These are phyloP conservation scores for Lactarius hatsudake DNA, from an alignment of 768 basidiomycete genomes.

Conservation along the genomic window DNA sequence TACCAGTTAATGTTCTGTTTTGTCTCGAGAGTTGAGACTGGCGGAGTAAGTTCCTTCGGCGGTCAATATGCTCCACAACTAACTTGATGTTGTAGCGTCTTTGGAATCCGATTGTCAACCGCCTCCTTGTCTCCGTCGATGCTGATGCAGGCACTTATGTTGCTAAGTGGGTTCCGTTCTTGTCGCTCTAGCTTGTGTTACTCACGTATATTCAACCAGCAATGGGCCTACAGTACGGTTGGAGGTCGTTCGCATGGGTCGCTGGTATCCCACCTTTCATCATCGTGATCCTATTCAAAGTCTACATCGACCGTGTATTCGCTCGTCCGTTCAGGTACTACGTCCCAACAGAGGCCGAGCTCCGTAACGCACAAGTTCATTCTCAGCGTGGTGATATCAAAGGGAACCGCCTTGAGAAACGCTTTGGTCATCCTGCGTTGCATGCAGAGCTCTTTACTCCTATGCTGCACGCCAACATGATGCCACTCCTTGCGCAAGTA, in stretches of 20 bases:
- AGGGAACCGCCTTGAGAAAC: constrained; percentile 75
- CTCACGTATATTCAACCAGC: constrained; percentile 43
- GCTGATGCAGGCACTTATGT: constrained; percentile 85
- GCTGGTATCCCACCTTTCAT: constrained; percentile 85
- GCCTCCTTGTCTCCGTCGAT: constrained; percentile 73
- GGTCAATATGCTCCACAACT: not conserved
- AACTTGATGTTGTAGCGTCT: constrained; percentile 53
- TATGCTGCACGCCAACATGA: constrained; percentile 84
- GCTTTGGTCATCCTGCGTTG: constrained; percentile 94
- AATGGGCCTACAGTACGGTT: constrained; percentile 76
- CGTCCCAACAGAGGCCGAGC: constrained; percentile 77
- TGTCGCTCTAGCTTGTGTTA: constrained; percentile 12
- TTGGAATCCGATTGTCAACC: constrained; percentile 94
- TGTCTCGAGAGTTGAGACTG: constrained; percentile 85
- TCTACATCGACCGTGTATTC: constrained; percentile 72
- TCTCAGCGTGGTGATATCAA: constrained; percentile 73
- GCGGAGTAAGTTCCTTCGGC: constrained; percentile 62
- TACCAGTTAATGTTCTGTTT: constrained; percentile 97
- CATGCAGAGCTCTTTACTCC: constrained; percentile 84
- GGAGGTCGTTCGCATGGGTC: constrained; percentile 73
- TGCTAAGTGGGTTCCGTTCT: constrained; percentile 63
- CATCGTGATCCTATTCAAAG: constrained; percentile 77
- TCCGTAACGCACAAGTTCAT: constrained; percentile 69
- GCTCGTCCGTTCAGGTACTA: constrained; percentile 74
- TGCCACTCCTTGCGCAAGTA: constrained; percentile 71